phyloP scores from a whole-genome alignment of 345 rosid genomes.

The Eucalyptus curtisii region DNA sequence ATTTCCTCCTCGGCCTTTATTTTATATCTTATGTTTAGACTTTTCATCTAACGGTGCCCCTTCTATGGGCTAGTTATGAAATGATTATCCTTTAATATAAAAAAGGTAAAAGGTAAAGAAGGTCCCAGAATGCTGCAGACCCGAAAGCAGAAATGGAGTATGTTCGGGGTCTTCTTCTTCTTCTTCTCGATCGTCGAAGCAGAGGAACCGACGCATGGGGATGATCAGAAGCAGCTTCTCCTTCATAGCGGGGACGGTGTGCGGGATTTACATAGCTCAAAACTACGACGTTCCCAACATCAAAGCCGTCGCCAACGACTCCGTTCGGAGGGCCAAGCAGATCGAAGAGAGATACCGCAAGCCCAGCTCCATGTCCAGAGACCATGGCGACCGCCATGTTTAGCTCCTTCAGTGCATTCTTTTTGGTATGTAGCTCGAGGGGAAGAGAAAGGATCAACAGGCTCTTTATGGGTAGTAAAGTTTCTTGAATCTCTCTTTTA shows the following conservation, averaged over 20 bases:
- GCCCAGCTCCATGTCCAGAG: slow-evolving; percentile 23
- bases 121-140: neutral
- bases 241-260: slow-evolving; percentile 48
- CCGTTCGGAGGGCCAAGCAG: slow-evolving; percentile 36
- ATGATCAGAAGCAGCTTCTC: slow-evolving; percentile 55
- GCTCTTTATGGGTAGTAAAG: neutral
- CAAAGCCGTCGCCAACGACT: slow-evolving; percentile 34
- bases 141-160: neutral
- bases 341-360: slow-evolving; percentile 62
- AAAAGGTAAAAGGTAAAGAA: neutral
- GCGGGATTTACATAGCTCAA: slow-evolving; percentile 77
- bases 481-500: neutral
- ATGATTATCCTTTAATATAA: no score
- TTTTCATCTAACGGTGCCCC: no score
- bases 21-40: no score
- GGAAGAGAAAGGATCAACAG: neutral
- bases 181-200: neutral
- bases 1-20: no score
- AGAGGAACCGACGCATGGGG: slow-evolving; percentile 27
- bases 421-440: neutral
- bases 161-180: neutral
- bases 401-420: neutral
- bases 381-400: slow-evolving; percentile 7
- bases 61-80: no score
- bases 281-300: slow-evolving; percentile 80